Base-by-base conservation (phyloP, 345 rosid genomes). In the Aurinia saxatilis region DNA sequence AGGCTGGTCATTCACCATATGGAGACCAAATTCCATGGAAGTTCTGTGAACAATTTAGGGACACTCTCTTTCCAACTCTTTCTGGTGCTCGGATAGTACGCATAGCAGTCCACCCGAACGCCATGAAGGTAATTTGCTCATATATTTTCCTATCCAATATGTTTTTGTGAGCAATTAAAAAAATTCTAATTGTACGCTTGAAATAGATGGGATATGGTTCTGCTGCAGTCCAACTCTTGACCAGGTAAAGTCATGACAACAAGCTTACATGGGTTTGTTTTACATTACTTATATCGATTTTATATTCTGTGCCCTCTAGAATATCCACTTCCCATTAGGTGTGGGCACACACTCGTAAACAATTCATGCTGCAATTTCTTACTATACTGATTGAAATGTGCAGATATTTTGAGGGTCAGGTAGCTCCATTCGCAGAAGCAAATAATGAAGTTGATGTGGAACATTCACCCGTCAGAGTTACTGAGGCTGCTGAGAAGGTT, bases 11-110 rank as follows among this genome's bases (percentile, higher is more conserved):
- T 81, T 87, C 81, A 63, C 99, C 99, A 7, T 81, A 37, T 79
- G 99, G 99, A 60, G 99, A 95, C 76, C 97, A 90, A 68, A 87
- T 95, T 57, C 97, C 99, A 23, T 95, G 99, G 99, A 95, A 95
- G 71, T 90, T 95, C 70, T 85, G 82, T 71, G 92, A 95, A 78
- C 89, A 88, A 59, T 95, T 85, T 46, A 81, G 83, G 57, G 92
- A 95, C 46, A 63, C 82, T 14, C 90, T 66, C 50, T 95, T 95
- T 65, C 99, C 99, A 54, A 75, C 78, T 52, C 85, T 95, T 62
- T 95, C 99, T 18, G 99, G 99, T 60, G 97, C 90, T 80, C 89
- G 99, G 42, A 86, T 93, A 34, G 99, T 90, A 41, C 90, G 99
- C 54, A 93, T 93, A 63, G 99, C 99, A 57, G 90, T 95, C 66